Percentiles rank a stretch among this genome's conserved stretches.
phyloP scores from a whole-genome alignment of 768 basidiomycete genomes.

The Cystofilobasidium bisporidii region DNA sequence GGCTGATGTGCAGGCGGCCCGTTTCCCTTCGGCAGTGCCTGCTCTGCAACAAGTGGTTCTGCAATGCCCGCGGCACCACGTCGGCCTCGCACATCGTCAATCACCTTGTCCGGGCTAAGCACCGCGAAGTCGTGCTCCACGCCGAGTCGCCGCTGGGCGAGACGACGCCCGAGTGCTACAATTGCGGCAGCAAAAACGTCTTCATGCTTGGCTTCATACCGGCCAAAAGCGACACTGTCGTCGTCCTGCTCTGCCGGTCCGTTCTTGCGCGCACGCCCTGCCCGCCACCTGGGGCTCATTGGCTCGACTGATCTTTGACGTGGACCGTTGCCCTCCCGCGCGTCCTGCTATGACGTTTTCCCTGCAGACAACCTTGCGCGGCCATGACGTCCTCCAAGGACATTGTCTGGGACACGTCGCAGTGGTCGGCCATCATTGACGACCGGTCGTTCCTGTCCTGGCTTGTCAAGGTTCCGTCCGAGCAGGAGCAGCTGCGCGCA shows the following conservation, averaged over 20 bases:
- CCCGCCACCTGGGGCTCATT: too few relatives aligned
- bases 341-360: too few relatives aligned
- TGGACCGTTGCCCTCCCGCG: too few relatives aligned
- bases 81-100: conserved; percentile 98
- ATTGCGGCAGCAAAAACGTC: conserved; percentile 97
- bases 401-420: conserved; percentile 93
- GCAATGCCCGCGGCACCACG: conserved; percentile 95
- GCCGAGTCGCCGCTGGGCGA: conserved; percentile 91
- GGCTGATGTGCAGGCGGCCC: background rate
- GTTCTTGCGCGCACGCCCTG: too few relatives aligned
- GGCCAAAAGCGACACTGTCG: conserved; percentile 97
- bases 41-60: conserved; percentile 52
- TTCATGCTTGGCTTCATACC: conserved; percentile 99
- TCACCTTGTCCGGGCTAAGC: conserved; percentile 96
- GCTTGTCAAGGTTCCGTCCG: conserved; percentile 94
- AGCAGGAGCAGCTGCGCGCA: conserved; percentile 89
- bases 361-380: conserved; percentile 83
- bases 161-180: conserved; percentile 97
- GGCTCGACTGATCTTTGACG: too few relatives aligned
- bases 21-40: conserved; percentile 33
- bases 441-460: conserved; percentile 98
- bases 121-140: conserved; percentile 96
- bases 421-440: conserved; percentile 98
- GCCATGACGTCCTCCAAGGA: conserved; percentile 80
- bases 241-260: conserved; percentile 89